Evolutionary conservation across 140 eudicot genomes (phyloP).

Genomic region (Ambrosia hybrid): DNA sequence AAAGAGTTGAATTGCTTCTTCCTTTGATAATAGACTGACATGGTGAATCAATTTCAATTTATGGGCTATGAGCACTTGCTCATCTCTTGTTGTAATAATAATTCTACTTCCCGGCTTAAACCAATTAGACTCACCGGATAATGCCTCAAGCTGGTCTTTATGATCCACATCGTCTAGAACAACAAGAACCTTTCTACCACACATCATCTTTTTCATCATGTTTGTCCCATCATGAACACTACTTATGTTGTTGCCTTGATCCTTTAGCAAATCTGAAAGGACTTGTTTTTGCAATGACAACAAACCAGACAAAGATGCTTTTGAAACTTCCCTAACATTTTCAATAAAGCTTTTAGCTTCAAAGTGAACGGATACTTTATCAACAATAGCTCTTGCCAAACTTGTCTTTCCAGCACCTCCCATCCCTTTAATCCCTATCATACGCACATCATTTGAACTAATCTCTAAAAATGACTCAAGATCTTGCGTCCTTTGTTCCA

Average conservation of each 20-base stretch:
- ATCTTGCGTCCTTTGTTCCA: not conserved
- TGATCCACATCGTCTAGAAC: not conserved
- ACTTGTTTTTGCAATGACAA: no score
- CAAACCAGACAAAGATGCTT: not conserved
- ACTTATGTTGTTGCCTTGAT: no score
- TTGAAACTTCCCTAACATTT: not conserved
- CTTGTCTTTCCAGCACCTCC: not conserved
- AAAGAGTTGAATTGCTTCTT: not conserved
- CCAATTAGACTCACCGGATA: not conserved
- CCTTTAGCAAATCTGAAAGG: no score
- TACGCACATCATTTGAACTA: not conserved
- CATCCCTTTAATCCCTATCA: not conserved
- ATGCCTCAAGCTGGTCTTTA: not conserved
- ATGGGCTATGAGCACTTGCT: not conserved
- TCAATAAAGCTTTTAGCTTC: not conserved
- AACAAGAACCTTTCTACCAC: not conserved
- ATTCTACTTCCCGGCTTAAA: not conserved
- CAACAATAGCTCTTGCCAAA: not conserved
- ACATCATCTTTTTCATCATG: not conserved
- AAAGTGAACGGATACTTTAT: not conserved
- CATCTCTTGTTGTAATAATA: not conserved
- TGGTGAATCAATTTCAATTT: not conserved
- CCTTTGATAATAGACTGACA: not conserved
- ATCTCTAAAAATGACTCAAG: not conserved
- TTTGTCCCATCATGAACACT: not conserved